Conservation (phyloP, 2,329 filamentous ascomycete genomes). For the Myriosclerotinia duriaeana region DNA sequence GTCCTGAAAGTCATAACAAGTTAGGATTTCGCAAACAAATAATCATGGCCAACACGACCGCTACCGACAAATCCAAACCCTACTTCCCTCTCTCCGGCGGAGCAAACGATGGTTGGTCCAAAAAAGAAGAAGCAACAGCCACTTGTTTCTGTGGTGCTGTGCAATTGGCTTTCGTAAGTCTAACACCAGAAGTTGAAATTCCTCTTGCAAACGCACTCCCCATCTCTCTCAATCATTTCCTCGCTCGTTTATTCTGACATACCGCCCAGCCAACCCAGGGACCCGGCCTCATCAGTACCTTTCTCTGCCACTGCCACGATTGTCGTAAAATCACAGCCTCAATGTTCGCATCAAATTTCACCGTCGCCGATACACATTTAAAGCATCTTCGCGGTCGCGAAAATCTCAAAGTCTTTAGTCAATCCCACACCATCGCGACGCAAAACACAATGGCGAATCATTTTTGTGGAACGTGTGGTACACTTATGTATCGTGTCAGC, state of each 20-base stretch:
- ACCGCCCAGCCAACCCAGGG: constrained; percentile 46
- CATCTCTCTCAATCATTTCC: background rate
- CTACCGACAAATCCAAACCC: constrained; percentile 30
- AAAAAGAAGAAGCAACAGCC: constrained; percentile 51
- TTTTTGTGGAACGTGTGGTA: constrained; percentile 61
- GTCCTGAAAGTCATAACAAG: background rate
- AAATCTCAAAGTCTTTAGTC: constrained; percentile 49
- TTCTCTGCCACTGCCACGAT: constrained; percentile 61
- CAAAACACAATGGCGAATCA: constrained; percentile 58
- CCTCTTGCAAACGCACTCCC: background rate
- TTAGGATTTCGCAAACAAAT: background rate
- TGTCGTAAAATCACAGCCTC: constrained; percentile 63
- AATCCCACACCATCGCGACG: constrained; percentile 49
- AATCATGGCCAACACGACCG: background rate
- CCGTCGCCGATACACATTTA: constrained; percentile 47
- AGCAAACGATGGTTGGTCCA: constrained; percentile 48
- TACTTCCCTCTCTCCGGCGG: constrained; percentile 45
- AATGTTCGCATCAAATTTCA: constrained; percentile 62
- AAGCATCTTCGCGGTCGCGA: constrained; percentile 53
- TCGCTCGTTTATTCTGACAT: background rate
- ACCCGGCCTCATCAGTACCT: constrained; percentile 49
- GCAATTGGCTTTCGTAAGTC: constrained; percentile 53
- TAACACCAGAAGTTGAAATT: background rate
- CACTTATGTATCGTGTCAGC: constrained; percentile 57
- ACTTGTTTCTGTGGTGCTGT: constrained; percentile 60